Base-by-base conservation (phyloP, 306 rosid genomes). In the Castanospermum australe region DNA sequence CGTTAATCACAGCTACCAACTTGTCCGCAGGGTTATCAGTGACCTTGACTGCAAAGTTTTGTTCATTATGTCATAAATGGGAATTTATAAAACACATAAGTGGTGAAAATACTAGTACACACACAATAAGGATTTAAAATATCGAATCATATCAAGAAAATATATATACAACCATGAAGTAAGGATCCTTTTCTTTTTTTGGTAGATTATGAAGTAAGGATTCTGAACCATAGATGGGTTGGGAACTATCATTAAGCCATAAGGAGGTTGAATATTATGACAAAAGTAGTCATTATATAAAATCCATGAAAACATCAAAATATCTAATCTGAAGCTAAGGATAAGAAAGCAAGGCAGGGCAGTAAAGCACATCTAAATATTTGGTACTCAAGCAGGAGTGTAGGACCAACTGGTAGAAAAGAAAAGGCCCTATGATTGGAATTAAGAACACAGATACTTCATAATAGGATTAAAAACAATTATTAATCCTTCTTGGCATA, bases 11-110 rank as follows among this genome's bases (percentile, higher is more conserved):
- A 48, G 65, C 89, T n/a, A 86, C 84, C 81, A 86, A 79, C 86
- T 83, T 86, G 85, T 86, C 89, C 5, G 89, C 89, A 50, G 89
- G 87, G 78, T 83, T 86, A 61, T 80, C 41, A 60, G 85, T 76
- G 50, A 86, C 55, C 51, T 83, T 86, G 30, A 18, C 89, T 86
- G 87, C 85, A 80, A 52, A 59, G 24, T 57, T 75, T 68, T 41
- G 57, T 65, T 70, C 52, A 85, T 17, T 35, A 42, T 59, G 75
- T 44, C 68, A 81, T 20, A 57, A 54, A 32, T 57, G 71, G 24
- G 47, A 66, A 44, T 25, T 78, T 54, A 35, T 36, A 69, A 11
- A 20, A 33, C 60, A 63, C 59, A 5, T 18, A 67, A 75, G 17
- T 51, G 71, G 10, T 20, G 44, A 56, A 45, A 48, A 32, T 67